Percentiles rank a stretch among this genome's conserved stretches.
phyloP scores from a whole-genome alignment of 2,329 filamentous ascomycete genomes.

The Rachicladosporium sp. region DNA sequence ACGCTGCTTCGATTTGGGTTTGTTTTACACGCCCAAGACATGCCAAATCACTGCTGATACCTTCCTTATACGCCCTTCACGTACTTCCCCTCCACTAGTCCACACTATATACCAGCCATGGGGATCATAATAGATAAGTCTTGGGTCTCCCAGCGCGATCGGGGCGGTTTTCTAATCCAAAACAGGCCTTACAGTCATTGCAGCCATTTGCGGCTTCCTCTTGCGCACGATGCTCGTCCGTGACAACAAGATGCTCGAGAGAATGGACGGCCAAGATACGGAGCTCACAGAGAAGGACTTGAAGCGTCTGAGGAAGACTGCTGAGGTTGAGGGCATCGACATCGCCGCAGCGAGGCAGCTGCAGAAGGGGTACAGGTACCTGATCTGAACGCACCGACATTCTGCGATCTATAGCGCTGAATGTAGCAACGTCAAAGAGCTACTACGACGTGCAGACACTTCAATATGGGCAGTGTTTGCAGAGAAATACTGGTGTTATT shows the following conservation, averaged over 20 bases:
- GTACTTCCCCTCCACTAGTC: slow-evolving; percentile 17
- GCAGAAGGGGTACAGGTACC: slow-evolving; percentile 45
- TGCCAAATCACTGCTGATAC: too few relatives aligned
- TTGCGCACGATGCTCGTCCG: slow-evolving; percentile 20
- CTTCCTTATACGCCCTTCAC: slow-evolving; percentile 12
- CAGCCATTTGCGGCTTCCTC: slow-evolving; percentile 16
- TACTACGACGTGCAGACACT: too few relatives aligned
- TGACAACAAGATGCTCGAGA: slow-evolving; percentile 39
- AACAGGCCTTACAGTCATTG: too few relatives aligned
- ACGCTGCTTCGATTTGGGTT: slow-evolving; percentile 31
- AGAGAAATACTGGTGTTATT: too few relatives aligned
- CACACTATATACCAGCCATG: slow-evolving; percentile 22
- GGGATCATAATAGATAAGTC: too few relatives aligned
- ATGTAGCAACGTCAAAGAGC: too few relatives aligned
- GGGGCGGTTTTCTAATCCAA: too few relatives aligned
- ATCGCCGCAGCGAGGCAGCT: slow-evolving; percentile 36
- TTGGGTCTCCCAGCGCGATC: too few relatives aligned
- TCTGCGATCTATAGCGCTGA: too few relatives aligned
- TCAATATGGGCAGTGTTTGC: too few relatives aligned
- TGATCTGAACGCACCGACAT: slow-evolving; percentile 17
- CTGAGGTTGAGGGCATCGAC: slow-evolving; percentile 40
- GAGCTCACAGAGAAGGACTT: slow-evolving; percentile 37
- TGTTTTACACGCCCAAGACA: slow-evolving; percentile 16
- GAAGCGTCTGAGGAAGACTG: slow-evolving; percentile 36
- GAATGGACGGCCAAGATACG: slow-evolving; percentile 37